A percentile compares a stretch with the other conserved stretches of the same genome.
Evolutionary conservation across 1,284 basidiomycete genomes (phyloP).

Genomic region (Fomitopsis palustris): DNA sequence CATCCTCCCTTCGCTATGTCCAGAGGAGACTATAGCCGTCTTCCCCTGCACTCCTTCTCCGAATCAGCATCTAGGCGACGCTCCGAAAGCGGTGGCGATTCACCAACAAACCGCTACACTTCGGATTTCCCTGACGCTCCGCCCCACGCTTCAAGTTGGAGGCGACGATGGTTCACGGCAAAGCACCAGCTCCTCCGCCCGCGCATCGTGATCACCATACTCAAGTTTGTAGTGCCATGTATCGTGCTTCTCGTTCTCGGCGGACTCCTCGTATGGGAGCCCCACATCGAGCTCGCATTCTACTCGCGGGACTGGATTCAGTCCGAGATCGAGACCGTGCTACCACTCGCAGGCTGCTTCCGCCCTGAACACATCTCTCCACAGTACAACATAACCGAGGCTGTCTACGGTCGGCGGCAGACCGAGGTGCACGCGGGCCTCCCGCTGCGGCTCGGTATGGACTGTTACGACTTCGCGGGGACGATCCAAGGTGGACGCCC

Average conservation of each 20-base stretch:
- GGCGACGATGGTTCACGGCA: conserved; percentile 4
- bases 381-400: conserved; percentile 66
- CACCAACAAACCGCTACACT: background rate
- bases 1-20: conserved; percentile 5
- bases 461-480: conserved; percentile 86
- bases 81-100: background rate
- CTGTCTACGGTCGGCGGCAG: conserved; percentile 54
- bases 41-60: conserved; percentile 12
- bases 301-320: conserved; percentile 75
- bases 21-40: conserved; percentile 12
- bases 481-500: conserved; percentile 47
- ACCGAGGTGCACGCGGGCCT: conserved; percentile 78
- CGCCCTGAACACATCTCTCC: conserved; percentile 51
- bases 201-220: conserved; percentile 14
- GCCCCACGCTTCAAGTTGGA: conserved; percentile 4
- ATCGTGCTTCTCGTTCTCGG: conserved; percentile 40
- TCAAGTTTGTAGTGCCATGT: conserved; percentile 27
- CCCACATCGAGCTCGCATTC: conserved; percentile 78
- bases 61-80: conserved; percentile 5
- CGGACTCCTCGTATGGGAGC: conserved; percentile 60
- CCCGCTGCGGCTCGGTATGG: conserved; percentile 70
- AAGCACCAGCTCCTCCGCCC: conserved; percentile 11
- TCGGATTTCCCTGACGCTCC: background rate
- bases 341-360: conserved; percentile 74
- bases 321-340: conserved; percentile 61